Conservation (phyloP, 1,284 basidiomycete genomes). For the Cutaneotrichosporon dermatis region DNA sequence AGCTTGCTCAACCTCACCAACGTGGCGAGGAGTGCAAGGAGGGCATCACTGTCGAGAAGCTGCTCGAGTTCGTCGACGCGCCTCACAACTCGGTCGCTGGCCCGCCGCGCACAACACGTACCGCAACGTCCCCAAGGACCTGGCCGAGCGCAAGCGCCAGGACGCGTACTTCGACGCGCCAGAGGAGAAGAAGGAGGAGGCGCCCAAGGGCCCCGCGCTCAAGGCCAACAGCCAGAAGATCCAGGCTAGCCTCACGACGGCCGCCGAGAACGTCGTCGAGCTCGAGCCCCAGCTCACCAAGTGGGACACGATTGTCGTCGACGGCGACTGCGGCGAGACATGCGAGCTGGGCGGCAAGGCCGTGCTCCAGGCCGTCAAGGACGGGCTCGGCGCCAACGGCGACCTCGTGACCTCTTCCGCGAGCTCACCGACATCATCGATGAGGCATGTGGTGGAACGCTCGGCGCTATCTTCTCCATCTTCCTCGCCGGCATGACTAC, state of each 20-base stretch:
- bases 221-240: conserved; percentile 23
- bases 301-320: conserved; percentile 50
- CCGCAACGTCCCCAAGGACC: conserved; percentile 24
- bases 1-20: conserved; percentile 51
- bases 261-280: conserved; percentile 36
- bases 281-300: conserved; percentile 51
- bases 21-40: conserved; percentile 27
- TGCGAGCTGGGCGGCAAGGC: conserved; percentile 42
- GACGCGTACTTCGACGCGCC: conserved; percentile 37
- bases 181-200: conserved; percentile 28
- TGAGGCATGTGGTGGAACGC: conserved; percentile 43
- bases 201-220: conserved; percentile 33
- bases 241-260: conserved; percentile 27
- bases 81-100: conserved; percentile 50
- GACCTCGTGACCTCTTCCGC: conserved; percentile 44
- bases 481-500: conserved; percentile 45
- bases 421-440: conserved; percentile 46
- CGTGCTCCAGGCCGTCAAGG: conserved; percentile 29
- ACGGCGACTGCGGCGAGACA: conserved; percentile 49
- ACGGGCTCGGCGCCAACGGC: conserved; percentile 34
- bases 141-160: conserved; percentile 27
- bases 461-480: conserved; percentile 47
- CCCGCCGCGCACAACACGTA: conserved; percentile 42
- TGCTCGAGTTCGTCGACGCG: conserved; percentile 50
- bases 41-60: conserved; percentile 25